phyloP scores from a whole-genome alignment of 148 eudicot species.

The Amaranthus cruentus region DNA sequence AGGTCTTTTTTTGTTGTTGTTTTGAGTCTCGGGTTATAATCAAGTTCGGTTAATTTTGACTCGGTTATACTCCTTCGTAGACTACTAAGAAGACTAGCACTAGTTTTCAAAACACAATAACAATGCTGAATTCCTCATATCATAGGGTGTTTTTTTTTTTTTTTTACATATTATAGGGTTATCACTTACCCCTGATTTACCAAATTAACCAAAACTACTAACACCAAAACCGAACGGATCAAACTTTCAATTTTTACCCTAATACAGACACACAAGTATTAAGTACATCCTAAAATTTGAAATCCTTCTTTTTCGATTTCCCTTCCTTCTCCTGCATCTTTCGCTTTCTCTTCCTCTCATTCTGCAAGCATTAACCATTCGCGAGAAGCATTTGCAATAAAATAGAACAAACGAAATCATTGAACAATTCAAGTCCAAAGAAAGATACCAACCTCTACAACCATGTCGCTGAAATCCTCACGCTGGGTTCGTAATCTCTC shows the following conservation, averaged over 20 bases:
- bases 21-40: no score
- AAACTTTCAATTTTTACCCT: background rate
- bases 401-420: background rate
- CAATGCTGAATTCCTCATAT: no score
- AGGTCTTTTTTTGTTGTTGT: no score
- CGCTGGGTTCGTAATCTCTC: conserved; percentile 75
- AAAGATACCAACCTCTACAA: conserved; percentile 65
- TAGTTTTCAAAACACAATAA: no score
- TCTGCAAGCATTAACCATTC: conserved; percentile 32
- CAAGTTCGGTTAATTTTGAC: no score
- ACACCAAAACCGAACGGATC: background rate
- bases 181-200: background rate
- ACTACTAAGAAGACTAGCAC: no score
- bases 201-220: background rate
- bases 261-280: background rate
- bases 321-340: conserved; percentile 87
- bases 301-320: conserved; percentile 83
- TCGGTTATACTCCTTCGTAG: no score
- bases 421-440: background rate
- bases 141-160: no score
- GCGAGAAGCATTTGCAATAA: background rate
- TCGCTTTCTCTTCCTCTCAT: conserved; percentile 75
- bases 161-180: no score
- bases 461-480: conserved; percentile 98
- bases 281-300: conserved; percentile 54